phyloP scores from a whole-genome alignment of 2,329 filamentous ascomycete species.

The Falciphora oryzae region DNA sequence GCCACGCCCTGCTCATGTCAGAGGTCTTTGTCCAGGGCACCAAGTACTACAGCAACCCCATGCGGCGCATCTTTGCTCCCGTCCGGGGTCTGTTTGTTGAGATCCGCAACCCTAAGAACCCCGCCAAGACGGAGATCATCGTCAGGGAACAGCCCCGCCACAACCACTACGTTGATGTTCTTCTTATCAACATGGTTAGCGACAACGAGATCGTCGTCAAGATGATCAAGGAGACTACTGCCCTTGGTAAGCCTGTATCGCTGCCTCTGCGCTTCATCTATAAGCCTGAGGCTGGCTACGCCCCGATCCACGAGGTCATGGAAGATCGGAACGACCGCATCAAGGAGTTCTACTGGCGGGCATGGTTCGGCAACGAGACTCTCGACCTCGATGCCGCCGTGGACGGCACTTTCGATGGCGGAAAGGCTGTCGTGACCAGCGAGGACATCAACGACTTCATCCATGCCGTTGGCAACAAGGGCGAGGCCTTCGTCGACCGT shows the following conservation, averaged over 20 bases:
- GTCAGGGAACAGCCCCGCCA: conserved; percentile 83
- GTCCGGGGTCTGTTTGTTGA: conserved; percentile 84
- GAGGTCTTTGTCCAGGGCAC: conserved; percentile 94
- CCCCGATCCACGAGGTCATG: conserved; percentile 98
- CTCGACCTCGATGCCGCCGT: conserved; percentile 81
- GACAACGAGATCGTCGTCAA: conserved; percentile 80
- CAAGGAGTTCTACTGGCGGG: conserved; percentile 98
- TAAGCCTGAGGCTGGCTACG: conserved; percentile 91
- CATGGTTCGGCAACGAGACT: conserved; percentile 89
- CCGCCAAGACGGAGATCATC: conserved; percentile 74
- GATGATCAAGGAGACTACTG: conserved; percentile 89
- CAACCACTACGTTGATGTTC: conserved; percentile 81
- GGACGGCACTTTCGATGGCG: conserved; percentile 84
- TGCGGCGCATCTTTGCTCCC: conserved; percentile 85
- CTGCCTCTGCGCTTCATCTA: conserved; percentile 87
- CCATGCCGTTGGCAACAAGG: conserved; percentile 96
- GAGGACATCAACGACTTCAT: conserved; percentile 98
- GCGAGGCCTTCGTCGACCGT: conserved; percentile 93
- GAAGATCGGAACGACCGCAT: conserved; percentile 92
- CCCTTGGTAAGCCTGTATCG: conserved; percentile 73
- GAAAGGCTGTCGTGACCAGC: conserved; percentile 76
- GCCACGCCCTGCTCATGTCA: conserved; percentile 87
- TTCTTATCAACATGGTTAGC: conserved; percentile 72
- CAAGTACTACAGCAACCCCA: conserved; percentile 95
- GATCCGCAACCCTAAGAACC: conserved; percentile 74